Conservation (phyloP, 2,329 filamentous ascomycete species). For the Alternaria angustiovoidea region DNA sequence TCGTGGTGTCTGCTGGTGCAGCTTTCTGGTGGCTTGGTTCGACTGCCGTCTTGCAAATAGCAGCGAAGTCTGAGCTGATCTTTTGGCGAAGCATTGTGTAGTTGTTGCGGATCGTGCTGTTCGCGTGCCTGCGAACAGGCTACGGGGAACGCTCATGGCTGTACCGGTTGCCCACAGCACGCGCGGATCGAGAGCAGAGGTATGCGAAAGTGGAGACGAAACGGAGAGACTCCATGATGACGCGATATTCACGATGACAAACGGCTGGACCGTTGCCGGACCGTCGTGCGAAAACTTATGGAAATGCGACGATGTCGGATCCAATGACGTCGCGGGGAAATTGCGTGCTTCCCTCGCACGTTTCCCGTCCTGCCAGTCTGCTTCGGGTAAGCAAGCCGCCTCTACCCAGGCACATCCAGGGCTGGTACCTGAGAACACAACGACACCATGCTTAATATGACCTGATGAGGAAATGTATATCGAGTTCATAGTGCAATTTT, state of each 20-base stretch:
- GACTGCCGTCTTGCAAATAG: slow-evolving; percentile 30
- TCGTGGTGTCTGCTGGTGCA: slow-evolving; percentile 42
- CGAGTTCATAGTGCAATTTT: background rate
- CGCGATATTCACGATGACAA: slow-evolving; percentile 27
- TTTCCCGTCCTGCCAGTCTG: slow-evolving; percentile 18
- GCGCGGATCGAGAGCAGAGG: slow-evolving; percentile 6
- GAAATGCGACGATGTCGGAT: slow-evolving; percentile 18
- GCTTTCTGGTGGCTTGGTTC: slow-evolving; percentile 30
- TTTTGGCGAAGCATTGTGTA: slow-evolving; percentile 13
- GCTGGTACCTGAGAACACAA: background rate
- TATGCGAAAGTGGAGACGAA: slow-evolving; percentile 16
- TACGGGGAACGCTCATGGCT: slow-evolving; percentile 44
- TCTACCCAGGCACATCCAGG: background rate
- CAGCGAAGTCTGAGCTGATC: slow-evolving; percentile 15
- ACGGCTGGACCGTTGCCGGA: slow-evolving; percentile 11
- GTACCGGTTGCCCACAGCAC: slow-evolving; percentile 2
- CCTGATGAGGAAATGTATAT: background rate
- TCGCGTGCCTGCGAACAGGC: slow-evolving; percentile 35
- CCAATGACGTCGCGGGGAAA: slow-evolving; percentile 38
- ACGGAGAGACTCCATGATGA: slow-evolving; percentile 23
- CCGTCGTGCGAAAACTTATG: slow-evolving; percentile 16
- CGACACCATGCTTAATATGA: background rate
- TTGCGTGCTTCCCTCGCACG: slow-evolving; percentile 32
- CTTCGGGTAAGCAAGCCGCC: slow-evolving; percentile 14
- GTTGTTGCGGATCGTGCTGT: slow-evolving; percentile 23